Evolutionary conservation across 2,329 filamentous ascomycete species (phyloP).

Genomic region (Hyphodiscus sp.): DNA sequence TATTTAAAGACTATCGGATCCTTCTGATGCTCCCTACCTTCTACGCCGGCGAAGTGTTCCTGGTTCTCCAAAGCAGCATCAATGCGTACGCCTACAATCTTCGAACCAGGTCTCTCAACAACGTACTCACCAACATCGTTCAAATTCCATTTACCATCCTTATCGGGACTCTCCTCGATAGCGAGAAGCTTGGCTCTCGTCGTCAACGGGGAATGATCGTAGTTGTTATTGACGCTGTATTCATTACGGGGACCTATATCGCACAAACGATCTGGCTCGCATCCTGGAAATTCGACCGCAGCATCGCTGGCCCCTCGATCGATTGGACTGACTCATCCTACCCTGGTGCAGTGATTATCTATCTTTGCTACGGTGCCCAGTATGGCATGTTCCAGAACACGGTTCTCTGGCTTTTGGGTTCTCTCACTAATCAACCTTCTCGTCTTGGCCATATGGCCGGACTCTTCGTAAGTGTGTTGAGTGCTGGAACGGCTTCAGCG

Average conservation of each 20-base stretch:
- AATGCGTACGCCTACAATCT: not conserved
- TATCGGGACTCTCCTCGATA: not conserved
- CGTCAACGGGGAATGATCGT: not conserved
- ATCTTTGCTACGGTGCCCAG: not conserved
- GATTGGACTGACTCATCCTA: not conserved
- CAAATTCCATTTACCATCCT: not conserved
- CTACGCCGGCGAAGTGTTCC: not conserved
- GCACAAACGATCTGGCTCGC: not conserved
- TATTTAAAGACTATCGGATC: conserved; percentile 2
- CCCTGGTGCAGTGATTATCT: not conserved
- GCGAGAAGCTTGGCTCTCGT: not conserved
- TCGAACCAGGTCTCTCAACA: not conserved
- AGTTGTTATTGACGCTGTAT: not conserved
- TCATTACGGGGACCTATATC: not conserved
- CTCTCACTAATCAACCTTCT: not conserved
- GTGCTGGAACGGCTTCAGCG: not conserved
- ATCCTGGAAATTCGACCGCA: not conserved
- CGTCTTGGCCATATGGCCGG: not conserved
- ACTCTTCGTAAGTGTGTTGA: not conserved
- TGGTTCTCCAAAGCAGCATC: not conserved
- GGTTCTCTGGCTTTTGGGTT: not conserved
- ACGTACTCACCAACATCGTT: not conserved
- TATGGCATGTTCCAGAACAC: not conserved
- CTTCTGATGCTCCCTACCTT: not conserved
- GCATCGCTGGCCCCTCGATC: not conserved